Evolutionary conservation across 306 rosid genomes (phyloP), one percentile per base, ranked within the genome.

Genomic region (Quercus variabilis): DNA sequence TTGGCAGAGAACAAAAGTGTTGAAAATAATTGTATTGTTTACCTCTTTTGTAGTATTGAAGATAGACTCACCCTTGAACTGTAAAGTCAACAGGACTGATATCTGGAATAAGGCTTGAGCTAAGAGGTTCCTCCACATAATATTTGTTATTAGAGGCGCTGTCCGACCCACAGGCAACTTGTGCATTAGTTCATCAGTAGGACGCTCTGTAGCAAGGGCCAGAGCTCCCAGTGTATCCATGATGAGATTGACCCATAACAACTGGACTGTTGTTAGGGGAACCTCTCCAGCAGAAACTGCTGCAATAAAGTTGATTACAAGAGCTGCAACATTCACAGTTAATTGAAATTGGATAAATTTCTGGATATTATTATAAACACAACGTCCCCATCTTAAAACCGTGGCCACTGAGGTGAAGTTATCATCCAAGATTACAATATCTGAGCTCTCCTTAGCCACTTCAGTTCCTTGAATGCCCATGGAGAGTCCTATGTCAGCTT

Each of bases 381-480:
- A 92, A 71, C 98, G 19, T 26, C 97, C 97, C 98, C 98, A 94
- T 71, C 92, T 83, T 85, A 94, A 72, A 69, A 94, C 96, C 3
- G 94, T 92, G 79, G 86, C 94, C 7, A 94, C 98, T 3, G 98
- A 87, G 46, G 74, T 80, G 90, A 93, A 92, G 79, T 94, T 90
- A 57, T 94, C 97, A 4, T 94, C 97, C 79, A 94, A 86, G 75
- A 92, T 94, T 28, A 94, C 93, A 26, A 94, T 94, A 78, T 92
- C 98, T 0, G 96, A 94, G 83, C 98, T 94, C 76, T 92, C 96
- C 74, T 94, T 94, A 6, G 98, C 97, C 70, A 94, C 98, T 76
- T 94, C 98, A 10, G 98, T 94, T 55, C 97, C 96, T 85, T 94
- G 94, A 76, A 89, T 83, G 23, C 98, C 98, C 98, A 94, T 94